A percentile compares a stretch with the other conserved stretches of the same genome.
These are phyloP conservation scores for Tylopilus rubrobrunneus DNA, from an alignment of 768 basidiomycete species.

Conservation along the genomic window DNA sequence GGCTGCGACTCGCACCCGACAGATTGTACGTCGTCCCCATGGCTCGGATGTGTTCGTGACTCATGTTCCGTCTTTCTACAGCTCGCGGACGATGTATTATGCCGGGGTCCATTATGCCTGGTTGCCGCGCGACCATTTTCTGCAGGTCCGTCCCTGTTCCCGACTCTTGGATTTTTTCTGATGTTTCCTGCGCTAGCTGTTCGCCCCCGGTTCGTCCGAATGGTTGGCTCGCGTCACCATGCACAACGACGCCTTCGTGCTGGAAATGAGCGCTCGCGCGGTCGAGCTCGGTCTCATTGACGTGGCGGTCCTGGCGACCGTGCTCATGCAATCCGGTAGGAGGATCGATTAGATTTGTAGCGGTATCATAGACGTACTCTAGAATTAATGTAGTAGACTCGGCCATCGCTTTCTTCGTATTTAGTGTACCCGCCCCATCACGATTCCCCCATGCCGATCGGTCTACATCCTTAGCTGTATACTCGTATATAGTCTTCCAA, in stretches of 20 bases:
- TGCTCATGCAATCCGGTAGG: slow-evolving; percentile 58
- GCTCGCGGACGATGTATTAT: slow-evolving; percentile 49
- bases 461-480: no score
- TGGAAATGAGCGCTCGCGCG: slow-evolving; percentile 56
- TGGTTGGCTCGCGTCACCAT: slow-evolving; percentile 52
- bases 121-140: slow-evolving; percentile 49
- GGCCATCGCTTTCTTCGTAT: neutral
- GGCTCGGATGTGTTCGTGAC: neutral
- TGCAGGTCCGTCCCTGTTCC: slow-evolving; percentile 31
- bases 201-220: slow-evolving; percentile 35
- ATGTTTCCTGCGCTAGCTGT: slow-evolving; percentile 38
- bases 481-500: no score
- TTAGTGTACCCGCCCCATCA: neutral
- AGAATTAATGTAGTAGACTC: neutral
- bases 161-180: neutral
- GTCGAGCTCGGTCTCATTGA: slow-evolving; percentile 54
- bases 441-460: no score
- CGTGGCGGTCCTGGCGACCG: slow-evolving; percentile 44
- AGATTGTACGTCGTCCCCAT: slow-evolving; percentile 31
- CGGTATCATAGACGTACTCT: neutral
- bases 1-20: slow-evolving; percentile 53
- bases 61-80: slow-evolving; percentile 4
- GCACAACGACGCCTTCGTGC: slow-evolving; percentile 39
- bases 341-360: slow-evolving; percentile 46
- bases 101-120: slow-evolving; percentile 50